Base-by-base conservation (phyloP, 371 early-diverging fungal genomes). In the Circinella umbellata region DNA sequence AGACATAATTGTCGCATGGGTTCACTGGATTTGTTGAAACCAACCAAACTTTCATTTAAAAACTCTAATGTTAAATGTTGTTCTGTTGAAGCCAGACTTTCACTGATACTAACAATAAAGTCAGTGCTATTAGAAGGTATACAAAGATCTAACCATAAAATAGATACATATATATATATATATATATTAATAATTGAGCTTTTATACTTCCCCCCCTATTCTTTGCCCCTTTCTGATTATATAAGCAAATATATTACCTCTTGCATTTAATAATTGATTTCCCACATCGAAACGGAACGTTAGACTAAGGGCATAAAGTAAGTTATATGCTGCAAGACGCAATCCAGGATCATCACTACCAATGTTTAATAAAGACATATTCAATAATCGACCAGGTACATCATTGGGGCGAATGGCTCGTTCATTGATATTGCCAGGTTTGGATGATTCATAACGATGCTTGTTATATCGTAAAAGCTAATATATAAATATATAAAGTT, bases 381-480 rank as follows among this genome's bases (percentile, higher is more conserved):
- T 96, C 49, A 98, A 85, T 55, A 98, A 77, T 35, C 95, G 90
- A 5, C 96, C 98, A 0, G 97, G 95, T 0, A 96, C 95, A 84
- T 96, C 96, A 18, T 86, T 87, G 1, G 96, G 96, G 37, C 93
- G 86, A 60, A 97, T 90, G 0, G 86, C 86, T 39, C 94, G 87
- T 54, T 93, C 90, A 17, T 81, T 81, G n/a, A 89, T 78, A 15
- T 83, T 84, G 0, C 84, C 74, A 5, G 92, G 92, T 47, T 87
- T 88, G 27, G 92, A 86, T 54, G 87, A 72, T 57, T 91, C 86
- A 75, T 87, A 93, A 13, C 91, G 84, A 51, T 93, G 80, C 61
- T 91, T 91, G 18, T 90, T 90, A 60, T 86, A 85, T 51, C 91
- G 88, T 47, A 96, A 82, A 62, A 80, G 69, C 78, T 80, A n/a